Base-by-base conservation (phyloP, 345 rosid genomes). In the Dipteronia dyeriana region DNA sequence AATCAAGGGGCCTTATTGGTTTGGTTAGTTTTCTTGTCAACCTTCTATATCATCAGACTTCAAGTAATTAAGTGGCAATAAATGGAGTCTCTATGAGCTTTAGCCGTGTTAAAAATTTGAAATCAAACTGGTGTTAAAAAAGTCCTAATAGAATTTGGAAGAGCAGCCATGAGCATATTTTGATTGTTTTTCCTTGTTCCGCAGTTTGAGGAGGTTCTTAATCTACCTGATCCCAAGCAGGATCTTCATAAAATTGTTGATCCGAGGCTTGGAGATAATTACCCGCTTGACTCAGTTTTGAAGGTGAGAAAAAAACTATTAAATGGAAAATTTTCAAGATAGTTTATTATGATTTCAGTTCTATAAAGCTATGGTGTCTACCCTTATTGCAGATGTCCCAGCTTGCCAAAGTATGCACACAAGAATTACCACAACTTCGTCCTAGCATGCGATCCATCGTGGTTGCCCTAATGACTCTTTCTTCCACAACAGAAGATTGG, bases 381-480 rank as follows among this genome's bases (percentile, higher is more conserved):
- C 19, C 45, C 70, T 45, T 29, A 59, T 75, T 76, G 78, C 91
- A 96, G 99, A 92, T 96, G 94, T 92, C 94, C 57, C 93, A 89
- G 80, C 89, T 96, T 63, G 99, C 94, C 26, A 90, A 82, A 80
- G 98, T 89, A 9, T 94, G 99, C 85, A 92, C 99, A 3, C 91
- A 86, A 68, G 98, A 89, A 86, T 87, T 84, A 57, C 91, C 97
- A 41, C 97, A 87, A 75, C 79, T 86, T 66, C 91, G 97, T 5
- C 98, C 98, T 1, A 89, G 89, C 39, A 96, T 91, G 98, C 90
- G 97, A 80, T 91, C 95, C 53, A 83, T 94, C 3, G 99, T 94
- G 76, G 98, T 94, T 51, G 97, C 97, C 43, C 79, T 92, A 47
- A 94, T 90, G 80, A 89, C 98, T 2, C 94, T 97, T 23, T 92